These are phyloP conservation scores for Pseudogymnoascus sp. DNA, from an alignment of 2,329 filamentous ascomycete genomes.

Conservation along the genomic window DNA sequence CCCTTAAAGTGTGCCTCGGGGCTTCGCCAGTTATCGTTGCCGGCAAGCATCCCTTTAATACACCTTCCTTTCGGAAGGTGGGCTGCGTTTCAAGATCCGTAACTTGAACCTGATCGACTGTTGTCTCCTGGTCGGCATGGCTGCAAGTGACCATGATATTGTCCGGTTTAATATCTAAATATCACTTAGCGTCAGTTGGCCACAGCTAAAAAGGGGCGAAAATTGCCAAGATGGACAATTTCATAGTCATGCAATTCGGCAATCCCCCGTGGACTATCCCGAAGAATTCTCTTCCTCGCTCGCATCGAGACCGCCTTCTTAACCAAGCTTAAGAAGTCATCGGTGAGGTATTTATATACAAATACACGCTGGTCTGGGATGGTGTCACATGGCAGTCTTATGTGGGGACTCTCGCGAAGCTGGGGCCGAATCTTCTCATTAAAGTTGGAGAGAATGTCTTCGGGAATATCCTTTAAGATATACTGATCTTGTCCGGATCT, in stretches of 20 bases:
- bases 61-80: conserved; percentile 27
- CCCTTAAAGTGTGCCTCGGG: conserved; percentile 13
- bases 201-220: not conserved
- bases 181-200: not conserved
- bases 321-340: conserved; percentile 11
- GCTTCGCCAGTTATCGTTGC: conserved; percentile 12
- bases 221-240: conserved; percentile 10
- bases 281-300: conserved; percentile 11
- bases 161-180: conserved; percentile 12
- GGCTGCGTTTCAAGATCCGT: conserved; percentile 24
- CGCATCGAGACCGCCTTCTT: conserved; percentile 10
- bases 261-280: conserved; percentile 9
- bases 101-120: conserved; percentile 10
- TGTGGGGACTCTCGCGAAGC: conserved; percentile 14
- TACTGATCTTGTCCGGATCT: conserved; percentile 12
- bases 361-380: conserved; percentile 7
- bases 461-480: conserved; percentile 11
- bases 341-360: conserved; percentile 12
- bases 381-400: conserved; percentile 3
- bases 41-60: conserved; percentile 13
- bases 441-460: conserved; percentile 10
- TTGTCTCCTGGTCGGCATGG: not conserved
- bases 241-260: conserved; percentile 9
- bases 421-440: conserved; percentile 20
- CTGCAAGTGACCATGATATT: conserved; percentile 10